A percentile compares a stretch with the other conserved stretches of the same genome.
phyloP scores from a whole-genome alignment of 2,329 filamentous ascomycete species.

The Zymoseptoria crescenta region DNA sequence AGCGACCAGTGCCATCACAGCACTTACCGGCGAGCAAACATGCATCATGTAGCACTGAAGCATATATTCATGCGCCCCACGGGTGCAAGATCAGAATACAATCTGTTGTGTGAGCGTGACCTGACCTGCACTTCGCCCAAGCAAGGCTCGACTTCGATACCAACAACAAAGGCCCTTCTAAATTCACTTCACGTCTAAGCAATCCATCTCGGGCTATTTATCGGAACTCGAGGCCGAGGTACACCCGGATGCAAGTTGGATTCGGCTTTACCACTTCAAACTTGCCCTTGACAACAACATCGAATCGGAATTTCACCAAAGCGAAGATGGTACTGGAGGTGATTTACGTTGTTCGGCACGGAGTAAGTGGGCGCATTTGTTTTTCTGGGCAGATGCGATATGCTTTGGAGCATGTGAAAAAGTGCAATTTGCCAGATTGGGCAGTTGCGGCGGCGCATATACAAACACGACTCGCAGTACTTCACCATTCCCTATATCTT shows the following conservation, averaged over 20 bases:
- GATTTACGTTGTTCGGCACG: slow-evolving; percentile 45
- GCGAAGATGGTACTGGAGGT: slow-evolving; percentile 36
- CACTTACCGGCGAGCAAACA: neutral
- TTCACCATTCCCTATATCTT: neutral
- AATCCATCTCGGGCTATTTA: neutral
- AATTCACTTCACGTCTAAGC: neutral
- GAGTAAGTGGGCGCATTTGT: slow-evolving; percentile 34
- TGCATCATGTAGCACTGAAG: neutral
- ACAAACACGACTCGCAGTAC: neutral
- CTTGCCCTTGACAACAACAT: neutral
- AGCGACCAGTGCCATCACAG: neutral
- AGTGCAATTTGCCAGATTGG: neutral
- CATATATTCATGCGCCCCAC: neutral
- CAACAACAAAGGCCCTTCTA: neutral
- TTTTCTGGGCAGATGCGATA: neutral
- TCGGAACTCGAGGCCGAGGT: neutral
- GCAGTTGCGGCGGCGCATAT: neutral
- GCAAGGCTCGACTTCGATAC: neutral
- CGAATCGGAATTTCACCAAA: neutral
- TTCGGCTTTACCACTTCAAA: neutral
- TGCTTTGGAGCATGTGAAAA: neutral
- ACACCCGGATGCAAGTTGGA: neutral
- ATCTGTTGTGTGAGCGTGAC: neutral
- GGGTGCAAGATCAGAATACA: neutral
- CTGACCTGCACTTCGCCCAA: neutral